Evolutionary conservation across 345 rosid species (phyloP).

Genomic region (Conringia planisiliqua): DNA sequence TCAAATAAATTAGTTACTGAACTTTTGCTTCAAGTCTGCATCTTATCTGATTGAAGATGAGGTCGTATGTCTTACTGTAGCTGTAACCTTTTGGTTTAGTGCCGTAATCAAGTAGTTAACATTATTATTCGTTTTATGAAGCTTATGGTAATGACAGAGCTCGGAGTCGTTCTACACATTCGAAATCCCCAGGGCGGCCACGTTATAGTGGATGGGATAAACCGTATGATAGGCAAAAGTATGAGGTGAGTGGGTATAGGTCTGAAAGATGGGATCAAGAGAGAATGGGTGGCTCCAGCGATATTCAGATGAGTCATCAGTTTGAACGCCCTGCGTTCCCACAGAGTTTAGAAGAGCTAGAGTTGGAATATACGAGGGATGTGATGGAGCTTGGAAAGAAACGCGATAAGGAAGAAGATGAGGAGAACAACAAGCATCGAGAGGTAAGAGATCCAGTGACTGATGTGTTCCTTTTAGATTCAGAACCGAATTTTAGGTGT

Average conservation of each 20-base stretch:
- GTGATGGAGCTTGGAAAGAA: conserved; percentile 70
- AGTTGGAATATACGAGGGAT: conserved; percentile 74
- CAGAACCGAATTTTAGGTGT: conserved; percentile 14
- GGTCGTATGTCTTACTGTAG: conserved; percentile 47
- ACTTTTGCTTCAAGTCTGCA: conserved; percentile 47
- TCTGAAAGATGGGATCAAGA: conserved; percentile 72
- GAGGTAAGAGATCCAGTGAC: conserved; percentile 66
- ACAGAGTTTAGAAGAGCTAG: conserved; percentile 76
- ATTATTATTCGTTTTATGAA: conserved; percentile 84
- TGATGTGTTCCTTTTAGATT: conserved; percentile 18
- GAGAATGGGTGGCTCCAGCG: conserved; percentile 52
- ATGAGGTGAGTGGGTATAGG: conserved; percentile 58
- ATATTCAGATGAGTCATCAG: conserved; percentile 59
- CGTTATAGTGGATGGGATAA: conserved; percentile 67
- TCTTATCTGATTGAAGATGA: conserved; percentile 47
- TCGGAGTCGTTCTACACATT: conserved; percentile 81
- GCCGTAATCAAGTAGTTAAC: conserved; percentile 71
- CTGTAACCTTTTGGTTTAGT: conserved; percentile 51
- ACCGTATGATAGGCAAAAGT: conserved; percentile 68
- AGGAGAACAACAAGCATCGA: conserved; percentile 88
- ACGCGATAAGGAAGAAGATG: conserved; percentile 89
- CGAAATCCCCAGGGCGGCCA: conserved; percentile 78
- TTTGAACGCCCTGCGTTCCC: conserved; percentile 63
- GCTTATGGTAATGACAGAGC: conserved; percentile 98
- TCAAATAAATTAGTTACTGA: conserved; percentile 56